Base-by-base conservation (phyloP, 2,329 filamentous ascomycete genomes). In the Cryphonectria carpinicola region DNA sequence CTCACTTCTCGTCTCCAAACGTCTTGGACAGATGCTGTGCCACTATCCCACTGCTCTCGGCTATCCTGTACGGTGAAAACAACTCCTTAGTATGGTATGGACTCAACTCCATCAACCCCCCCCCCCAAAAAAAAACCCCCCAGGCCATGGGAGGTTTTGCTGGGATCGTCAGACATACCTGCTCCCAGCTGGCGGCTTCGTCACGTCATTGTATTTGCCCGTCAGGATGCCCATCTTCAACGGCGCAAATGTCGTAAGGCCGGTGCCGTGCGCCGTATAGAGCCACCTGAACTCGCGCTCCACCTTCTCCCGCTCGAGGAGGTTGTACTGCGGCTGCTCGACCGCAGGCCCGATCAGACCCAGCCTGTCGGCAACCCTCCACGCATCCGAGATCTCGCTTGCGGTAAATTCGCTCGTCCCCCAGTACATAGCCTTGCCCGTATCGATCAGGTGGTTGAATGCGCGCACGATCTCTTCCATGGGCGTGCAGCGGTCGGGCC, bases 401-500 rank as follows among this genome's bases (percentile, higher is more conserved):
- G 54, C 25, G 25, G 54, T 14, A 14, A 13, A 56, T 10, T 32
- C 54, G 11, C 11, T 28, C 11, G 54, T 56, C 14, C 11, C 25
- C 14, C 54, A 56, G 25, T 92, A 92, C 73, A 93, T 87, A 2
- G 89, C 88, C 81, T 92, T 89, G 74, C 90, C 90, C 0, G 84
- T 85, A 78, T 89, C 83, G 78, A 93, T 92, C 67, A 93, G 80
- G 79, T 92, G 84, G 82, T 92, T 92, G 82, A 93, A 92, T 67
- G 87, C 89, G 67, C 90, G 87, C 52, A 93, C 90, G 2, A 86
- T 89, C 81, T 93, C 90, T 78, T 92, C 89, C 81, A 92, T 92
- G 2, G 90, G 90, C 0, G 90, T 92, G 63, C 87, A 82, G 11
- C 88, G 85, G 77, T 93, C 91, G 1, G 90, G 88, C 28, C 90